Conservation (phyloP, 345 rosid genomes). For the Gossypium australe region DNA sequence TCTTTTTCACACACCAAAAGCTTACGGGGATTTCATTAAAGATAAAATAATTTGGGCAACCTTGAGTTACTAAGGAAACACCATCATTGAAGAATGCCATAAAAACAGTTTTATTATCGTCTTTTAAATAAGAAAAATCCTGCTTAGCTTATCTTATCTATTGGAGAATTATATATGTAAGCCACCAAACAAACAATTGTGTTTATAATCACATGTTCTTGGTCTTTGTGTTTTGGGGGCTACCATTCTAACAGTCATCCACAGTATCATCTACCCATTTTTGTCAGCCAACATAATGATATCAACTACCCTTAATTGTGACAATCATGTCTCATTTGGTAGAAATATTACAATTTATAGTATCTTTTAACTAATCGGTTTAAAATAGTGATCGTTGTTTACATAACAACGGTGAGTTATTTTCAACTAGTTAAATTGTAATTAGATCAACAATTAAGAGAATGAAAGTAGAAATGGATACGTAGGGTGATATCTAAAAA, state of each 20-base stretch:
- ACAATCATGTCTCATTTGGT: too few relatives aligned
- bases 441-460: too few relatives aligned
- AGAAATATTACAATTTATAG: too few relatives aligned
- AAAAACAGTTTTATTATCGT: background rate
- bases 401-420: too few relatives aligned
- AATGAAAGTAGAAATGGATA: too few relatives aligned
- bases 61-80: background rate
- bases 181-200: background rate
- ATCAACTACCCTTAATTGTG: too few relatives aligned
- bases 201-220: background rate
- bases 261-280: background rate
- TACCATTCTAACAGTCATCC: too few relatives aligned
- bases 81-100: background rate
- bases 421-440: too few relatives aligned
- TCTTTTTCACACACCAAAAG: background rate
- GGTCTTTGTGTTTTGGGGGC: background rate
- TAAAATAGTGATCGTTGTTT: too few relatives aligned
- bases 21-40: background rate
- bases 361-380: too few relatives aligned
- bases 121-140: background rate
- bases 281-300: background rate
- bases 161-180: background rate
- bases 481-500: too few relatives aligned
- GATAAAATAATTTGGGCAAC: too few relatives aligned
- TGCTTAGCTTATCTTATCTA: background rate